phyloP scores from a whole-genome alignment of 768 basidiomycete species.

The Auricularia sp. region DNA sequence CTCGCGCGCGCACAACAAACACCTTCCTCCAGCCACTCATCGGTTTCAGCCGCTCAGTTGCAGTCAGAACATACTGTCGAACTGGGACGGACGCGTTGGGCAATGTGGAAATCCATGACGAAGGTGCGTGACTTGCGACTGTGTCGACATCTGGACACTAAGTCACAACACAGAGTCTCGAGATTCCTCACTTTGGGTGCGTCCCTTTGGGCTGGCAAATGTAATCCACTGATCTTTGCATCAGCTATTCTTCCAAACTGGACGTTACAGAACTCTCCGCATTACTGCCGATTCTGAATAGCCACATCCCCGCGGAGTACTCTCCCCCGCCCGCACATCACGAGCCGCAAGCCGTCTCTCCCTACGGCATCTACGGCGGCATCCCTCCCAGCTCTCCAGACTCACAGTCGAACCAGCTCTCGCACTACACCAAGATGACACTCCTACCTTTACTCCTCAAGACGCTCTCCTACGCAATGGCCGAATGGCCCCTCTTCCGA shows the following conservation, averaged over 20 bases:
- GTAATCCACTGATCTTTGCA: no score
- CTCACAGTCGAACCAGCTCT: slow-evolving; percentile 22
- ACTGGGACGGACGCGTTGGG: slow-evolving; percentile 63
- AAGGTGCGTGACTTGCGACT: slow-evolving; percentile 39
- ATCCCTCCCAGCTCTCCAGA: slow-evolving; percentile 1
- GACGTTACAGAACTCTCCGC: slow-evolving; percentile 64
- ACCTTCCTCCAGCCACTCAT: slow-evolving; percentile 8
- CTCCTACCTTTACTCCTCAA: slow-evolving; percentile 81
- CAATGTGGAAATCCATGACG: slow-evolving; percentile 87
- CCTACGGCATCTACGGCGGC: slow-evolving; percentile 10
- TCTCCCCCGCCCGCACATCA: slow-evolving; percentile 29
- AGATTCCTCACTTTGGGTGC: slow-evolving; percentile 85
- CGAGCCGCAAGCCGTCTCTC: slow-evolving; percentile 33
- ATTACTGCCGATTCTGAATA: slow-evolving; percentile 53
- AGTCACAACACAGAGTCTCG: slow-evolving; percentile 47
- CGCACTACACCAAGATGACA: slow-evolving; percentile 57
- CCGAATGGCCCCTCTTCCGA: slow-evolving; percentile 77
- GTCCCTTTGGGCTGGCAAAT: no score
- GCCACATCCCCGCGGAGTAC: slow-evolving; percentile 55
- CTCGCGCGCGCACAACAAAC: slow-evolving; percentile 23
- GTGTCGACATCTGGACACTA: not conserved
- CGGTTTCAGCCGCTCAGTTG: slow-evolving; percentile 3
- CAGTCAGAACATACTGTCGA: slow-evolving; percentile 36
- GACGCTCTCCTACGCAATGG: slow-evolving; percentile 68
- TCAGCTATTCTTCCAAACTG: slow-evolving; percentile 61